These are phyloP conservation scores for Sarocladium kiliense DNA, from an alignment of 2,329 filamentous ascomycete species.

Conservation along the genomic window DNA sequence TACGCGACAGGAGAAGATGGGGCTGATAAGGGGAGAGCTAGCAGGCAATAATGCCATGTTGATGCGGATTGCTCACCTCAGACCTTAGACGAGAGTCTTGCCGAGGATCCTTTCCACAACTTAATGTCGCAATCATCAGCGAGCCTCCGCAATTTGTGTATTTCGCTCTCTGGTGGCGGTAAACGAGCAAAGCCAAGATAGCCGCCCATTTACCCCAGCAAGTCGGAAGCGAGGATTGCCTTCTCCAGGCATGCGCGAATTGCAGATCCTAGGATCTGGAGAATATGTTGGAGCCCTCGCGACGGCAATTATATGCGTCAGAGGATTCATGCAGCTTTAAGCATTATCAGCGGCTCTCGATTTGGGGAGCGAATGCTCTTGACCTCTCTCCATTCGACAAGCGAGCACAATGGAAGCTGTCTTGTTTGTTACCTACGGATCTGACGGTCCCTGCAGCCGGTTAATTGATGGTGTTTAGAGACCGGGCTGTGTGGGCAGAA, in stretches of 20 bases:
- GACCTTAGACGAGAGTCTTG: too few species aligned
- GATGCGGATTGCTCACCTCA: too few species aligned
- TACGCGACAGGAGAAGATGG: too few species aligned
- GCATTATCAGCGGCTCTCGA: neutral
- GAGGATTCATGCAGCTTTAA: neutral
- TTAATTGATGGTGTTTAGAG: neutral
- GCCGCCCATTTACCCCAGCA: neutral
- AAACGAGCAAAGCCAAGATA: neutral
- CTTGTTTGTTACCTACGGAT: neutral
- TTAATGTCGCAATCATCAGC: neutral
- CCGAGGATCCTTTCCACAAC: neutral
- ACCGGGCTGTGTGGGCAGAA: too few species aligned
- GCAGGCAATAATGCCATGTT: too few species aligned
- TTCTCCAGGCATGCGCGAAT: neutral
- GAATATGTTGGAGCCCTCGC: neutral
- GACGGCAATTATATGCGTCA: neutral
- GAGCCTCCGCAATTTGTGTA: neutral
- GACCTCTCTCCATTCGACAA: neutral
- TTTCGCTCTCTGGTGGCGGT: neutral
- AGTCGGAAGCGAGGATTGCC: neutral
- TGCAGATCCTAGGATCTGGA: neutral
- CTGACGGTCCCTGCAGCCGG: conserved; percentile 8
- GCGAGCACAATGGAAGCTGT: neutral
- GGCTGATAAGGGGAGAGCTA: too few species aligned
- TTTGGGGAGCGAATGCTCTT: neutral